Evolutionary conservation across 2,329 filamentous ascomycete genomes (phyloP), one percentile per base, ranked within the genome.

Genomic region (Aulographum hederae): DNA sequence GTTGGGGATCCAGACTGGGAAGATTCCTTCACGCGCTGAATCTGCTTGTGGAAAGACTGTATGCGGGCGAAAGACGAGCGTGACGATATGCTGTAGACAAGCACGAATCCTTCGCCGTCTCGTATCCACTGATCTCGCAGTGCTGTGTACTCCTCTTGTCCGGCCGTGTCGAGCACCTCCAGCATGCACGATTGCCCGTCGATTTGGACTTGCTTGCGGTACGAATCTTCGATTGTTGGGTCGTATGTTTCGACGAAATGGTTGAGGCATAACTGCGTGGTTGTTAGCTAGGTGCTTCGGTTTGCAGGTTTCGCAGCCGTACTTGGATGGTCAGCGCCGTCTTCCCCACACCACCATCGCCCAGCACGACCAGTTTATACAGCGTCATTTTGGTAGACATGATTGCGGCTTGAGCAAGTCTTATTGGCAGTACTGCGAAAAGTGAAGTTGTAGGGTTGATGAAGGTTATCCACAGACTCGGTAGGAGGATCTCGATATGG

Each of bases 11-110:
- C 72, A 30, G 74, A 68, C 43, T 58, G 49, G 14, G 73, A 73
- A 2, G 84, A 92, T 52, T 95, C 89, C 59, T 95, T 95, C 46
- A 95, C 89, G 48, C 91, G 68, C 56, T 93, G 85, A 46, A 95
- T 95, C 58, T 95, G 89, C 52, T 86, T 78, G 58, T 95, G 82
- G 53, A 95, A 95, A 48, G 79, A 77, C 56, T 85, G 81, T 63
- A 98, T 94, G 51, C 86, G 78, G 35, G 78, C 75, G 52, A 95
- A 95, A 14, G 86, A 95, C 20, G 85, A 85, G 47, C 89, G 78
- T 32, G 86, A 95, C 11, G 89, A 93, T 57, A 98, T 95, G 62
- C 84, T 93, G 65, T 98, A 95, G 41, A 98, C 89, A 38, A 98
- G 67, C 18, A 98, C 81, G 51, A 95, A 95, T 14, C 89, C 89